phyloP scores from a whole-genome alignment of 2,329 filamentous ascomycete genomes.

The Diaporthe destruens region DNA sequence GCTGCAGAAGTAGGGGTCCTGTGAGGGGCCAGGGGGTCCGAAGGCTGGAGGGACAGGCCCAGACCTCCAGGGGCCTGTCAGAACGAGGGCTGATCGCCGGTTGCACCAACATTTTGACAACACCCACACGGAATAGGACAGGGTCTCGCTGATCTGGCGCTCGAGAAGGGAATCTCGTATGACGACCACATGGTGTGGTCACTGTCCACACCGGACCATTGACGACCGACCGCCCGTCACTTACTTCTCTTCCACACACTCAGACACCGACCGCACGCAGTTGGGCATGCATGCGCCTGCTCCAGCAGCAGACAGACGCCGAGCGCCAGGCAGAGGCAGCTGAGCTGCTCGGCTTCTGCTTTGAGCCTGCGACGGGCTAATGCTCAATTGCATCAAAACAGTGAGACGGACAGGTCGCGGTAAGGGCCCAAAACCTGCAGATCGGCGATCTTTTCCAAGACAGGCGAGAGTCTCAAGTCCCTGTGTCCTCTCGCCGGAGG shows the following conservation, averaged over 20 bases:
- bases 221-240: not conserved
- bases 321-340: not conserved
- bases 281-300: not conserved
- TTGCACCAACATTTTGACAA: constrained; percentile 27
- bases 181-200: not conserved
- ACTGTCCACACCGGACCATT: not conserved
- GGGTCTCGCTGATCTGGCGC: not conserved
- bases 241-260: not conserved
- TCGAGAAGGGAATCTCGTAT: not conserved
- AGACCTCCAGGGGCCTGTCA: constrained; percentile 13
- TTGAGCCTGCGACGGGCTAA: not conserved
- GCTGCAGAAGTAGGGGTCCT: constrained; percentile 26
- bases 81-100: constrained; percentile 24
- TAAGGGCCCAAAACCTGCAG: constrained; percentile 26
- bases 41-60: constrained; percentile 1
- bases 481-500: not conserved
- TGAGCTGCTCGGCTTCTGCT: constrained; percentile 1
- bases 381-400: constrained; percentile 26
- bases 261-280: not conserved
- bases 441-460: constrained; percentile 36
- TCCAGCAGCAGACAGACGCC: not conserved
- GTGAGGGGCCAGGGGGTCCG: not conserved
- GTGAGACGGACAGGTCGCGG: not conserved
- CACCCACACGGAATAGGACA: not conserved
- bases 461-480: constrained; percentile 18